phyloP scores from a whole-genome alignment of 352 stramenopile species.

The Phytopythium cucurbitacearum region DNA sequence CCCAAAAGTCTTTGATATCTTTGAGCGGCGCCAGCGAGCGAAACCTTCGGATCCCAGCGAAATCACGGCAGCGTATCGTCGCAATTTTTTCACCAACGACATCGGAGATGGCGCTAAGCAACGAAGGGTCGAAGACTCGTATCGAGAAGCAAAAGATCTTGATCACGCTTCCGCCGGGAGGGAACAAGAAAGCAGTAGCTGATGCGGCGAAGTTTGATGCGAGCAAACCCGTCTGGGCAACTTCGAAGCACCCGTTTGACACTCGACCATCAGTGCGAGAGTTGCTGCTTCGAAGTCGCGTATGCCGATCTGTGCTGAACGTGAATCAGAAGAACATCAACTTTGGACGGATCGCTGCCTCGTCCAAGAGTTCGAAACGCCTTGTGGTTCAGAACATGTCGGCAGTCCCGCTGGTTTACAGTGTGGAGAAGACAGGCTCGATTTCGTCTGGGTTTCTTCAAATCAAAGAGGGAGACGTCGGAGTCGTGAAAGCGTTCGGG shows the following conservation, averaged over 20 bases:
- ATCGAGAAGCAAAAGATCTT: constrained; percentile 88
- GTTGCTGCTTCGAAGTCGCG: constrained; percentile 76
- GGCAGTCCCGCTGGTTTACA: constrained; percentile 79
- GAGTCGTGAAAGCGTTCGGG: constrained; percentile 84
- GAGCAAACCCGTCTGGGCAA: constrained; percentile 55
- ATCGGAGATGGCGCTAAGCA: constrained; percentile 22
- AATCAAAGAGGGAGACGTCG: constrained; percentile 85
- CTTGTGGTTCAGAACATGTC: constrained; percentile 87
- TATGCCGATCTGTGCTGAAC: constrained; percentile 85
- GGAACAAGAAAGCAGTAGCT: constrained; percentile 78
- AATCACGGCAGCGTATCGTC: constrained; percentile 73
- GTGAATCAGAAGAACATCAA: constrained; percentile 93
- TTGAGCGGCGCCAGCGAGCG: constrained; percentile 66
- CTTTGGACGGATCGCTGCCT: constrained; percentile 84
- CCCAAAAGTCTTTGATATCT: constrained; percentile 65
- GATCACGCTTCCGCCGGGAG: constrained; percentile 79
- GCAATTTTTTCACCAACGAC: constrained; percentile 64
- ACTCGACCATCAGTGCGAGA: constrained; percentile 73
- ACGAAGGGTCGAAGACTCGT: constrained; percentile 55
- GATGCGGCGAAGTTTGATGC: constrained; percentile 56
- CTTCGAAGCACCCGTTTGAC: constrained; percentile 81
- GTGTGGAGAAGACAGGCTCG: constrained; percentile 86
- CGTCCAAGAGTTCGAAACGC: constrained; percentile 82
- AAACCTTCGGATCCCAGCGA: constrained; percentile 76
- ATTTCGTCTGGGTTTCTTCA: constrained; percentile 88